Percentiles rank a stretch among this genome's conserved stretches.
Evolutionary conservation across 352 stramenopile genomes (phyloP).

Genomic region (Vaucheria bursata): DNA sequence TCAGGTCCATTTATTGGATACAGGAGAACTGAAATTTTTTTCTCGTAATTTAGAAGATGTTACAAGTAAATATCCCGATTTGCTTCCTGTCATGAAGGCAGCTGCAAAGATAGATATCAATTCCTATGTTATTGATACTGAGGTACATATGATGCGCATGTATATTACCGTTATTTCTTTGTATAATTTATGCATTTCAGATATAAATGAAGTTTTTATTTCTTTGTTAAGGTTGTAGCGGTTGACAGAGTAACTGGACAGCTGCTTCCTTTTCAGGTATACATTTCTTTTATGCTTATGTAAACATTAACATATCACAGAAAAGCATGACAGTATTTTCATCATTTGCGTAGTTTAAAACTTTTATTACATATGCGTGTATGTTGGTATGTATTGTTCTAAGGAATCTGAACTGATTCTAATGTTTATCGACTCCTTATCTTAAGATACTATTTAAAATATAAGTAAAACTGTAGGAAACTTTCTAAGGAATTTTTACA

Average conservation of each 20-base stretch:
- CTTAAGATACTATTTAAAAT: no score
- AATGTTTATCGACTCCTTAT: no score
- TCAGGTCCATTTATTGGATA: conserved; percentile 62
- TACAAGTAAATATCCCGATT: conserved; percentile 90
- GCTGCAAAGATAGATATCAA: conserved; percentile 16
- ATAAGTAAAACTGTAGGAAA: no score
- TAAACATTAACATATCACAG: no score
- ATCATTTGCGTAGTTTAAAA: no score
- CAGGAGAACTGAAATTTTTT: conserved; percentile 87
- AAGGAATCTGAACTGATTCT: no score
- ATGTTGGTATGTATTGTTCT: no score
- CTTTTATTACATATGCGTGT: no score
- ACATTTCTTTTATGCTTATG: no score
- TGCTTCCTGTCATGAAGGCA: conserved; percentile 59
- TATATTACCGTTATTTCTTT: neutral
- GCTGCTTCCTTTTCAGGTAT: conserved; percentile 92
- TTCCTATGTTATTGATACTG: conserved; percentile 91
- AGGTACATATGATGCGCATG: conserved; percentile 58
- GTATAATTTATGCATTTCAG: neutral
- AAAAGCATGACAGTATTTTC: no score
- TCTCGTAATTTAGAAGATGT: conserved; percentile 96
- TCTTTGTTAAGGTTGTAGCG: conserved; percentile 89
- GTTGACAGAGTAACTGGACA: conserved; percentile 88
- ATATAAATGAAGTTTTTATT: no score
- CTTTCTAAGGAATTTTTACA: no score